A percentile compares a stretch with the other conserved stretches of the same genome.
Evolutionary conservation across 768 basidiomycete genomes (phyloP).

Genomic region (Paxillus involutus): DNA sequence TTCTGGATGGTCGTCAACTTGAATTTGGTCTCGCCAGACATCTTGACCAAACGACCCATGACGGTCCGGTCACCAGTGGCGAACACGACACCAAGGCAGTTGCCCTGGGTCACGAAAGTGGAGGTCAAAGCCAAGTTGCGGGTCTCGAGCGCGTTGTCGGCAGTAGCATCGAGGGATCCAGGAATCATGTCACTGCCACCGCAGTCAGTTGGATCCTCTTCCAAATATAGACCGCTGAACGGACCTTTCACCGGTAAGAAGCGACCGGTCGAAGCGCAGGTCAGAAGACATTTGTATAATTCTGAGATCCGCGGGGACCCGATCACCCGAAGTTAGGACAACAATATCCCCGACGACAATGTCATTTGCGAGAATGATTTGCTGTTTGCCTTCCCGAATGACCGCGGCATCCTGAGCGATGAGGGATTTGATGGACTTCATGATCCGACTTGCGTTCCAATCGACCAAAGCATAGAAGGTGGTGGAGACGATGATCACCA

Average conservation of each 20-base stretch:
- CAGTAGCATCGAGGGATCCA: slow-evolving; percentile 44
- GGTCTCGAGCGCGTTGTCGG: slow-evolving; percentile 49
- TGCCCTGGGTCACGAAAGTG: slow-evolving; percentile 42
- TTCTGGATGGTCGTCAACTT: slow-evolving; percentile 48
- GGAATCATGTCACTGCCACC: slow-evolving; percentile 40
- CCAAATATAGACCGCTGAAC: neutral
- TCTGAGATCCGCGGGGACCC: slow-evolving; percentile 60
- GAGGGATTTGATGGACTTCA: slow-evolving; percentile 57
- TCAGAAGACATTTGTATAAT: slow-evolving; percentile 53
- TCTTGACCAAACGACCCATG: slow-evolving; percentile 56
- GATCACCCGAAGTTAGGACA: slow-evolving; percentile 52
- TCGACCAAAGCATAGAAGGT: slow-evolving; percentile 53
- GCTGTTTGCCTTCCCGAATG: slow-evolving; percentile 47
- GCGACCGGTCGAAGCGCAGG: slow-evolving; percentile 51
- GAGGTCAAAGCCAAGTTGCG: slow-evolving; percentile 50
- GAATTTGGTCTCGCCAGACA: slow-evolving; percentile 47
- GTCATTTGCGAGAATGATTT: slow-evolving; percentile 50
- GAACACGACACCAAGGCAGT: slow-evolving; percentile 41
- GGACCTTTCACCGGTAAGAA: slow-evolving; percentile 51
- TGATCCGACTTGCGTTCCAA: slow-evolving; percentile 47
- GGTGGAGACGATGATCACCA: slow-evolving; percentile 42
- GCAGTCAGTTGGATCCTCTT: neutral
- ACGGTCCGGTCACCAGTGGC: slow-evolving; percentile 43
- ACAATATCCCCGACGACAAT: slow-evolving; percentile 60
- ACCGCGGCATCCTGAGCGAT: slow-evolving; percentile 60